Evolutionary conservation across 129 eudicot species (phyloP).

Genomic region (Helianthus annuus): DNA sequence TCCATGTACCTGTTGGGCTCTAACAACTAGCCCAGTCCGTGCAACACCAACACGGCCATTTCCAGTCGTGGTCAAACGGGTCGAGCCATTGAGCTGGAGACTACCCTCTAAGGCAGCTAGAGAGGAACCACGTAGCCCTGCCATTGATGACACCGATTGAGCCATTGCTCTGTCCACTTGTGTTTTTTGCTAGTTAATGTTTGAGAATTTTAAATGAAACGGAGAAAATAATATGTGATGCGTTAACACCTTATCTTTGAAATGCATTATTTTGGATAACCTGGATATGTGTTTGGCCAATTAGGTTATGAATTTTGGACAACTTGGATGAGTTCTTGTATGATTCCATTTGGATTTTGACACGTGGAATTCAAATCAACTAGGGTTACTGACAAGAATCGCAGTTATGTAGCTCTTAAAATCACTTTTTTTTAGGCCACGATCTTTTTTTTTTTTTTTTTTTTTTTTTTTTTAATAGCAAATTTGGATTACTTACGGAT

Average conservation of each 20-base stretch:
- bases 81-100: constrained; percentile 56
- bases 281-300: constrained; percentile 67
- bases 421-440: too few species aligned
- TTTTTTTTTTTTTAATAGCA: neutral
- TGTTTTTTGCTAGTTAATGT: constrained; percentile 15
- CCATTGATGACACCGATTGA: constrained; percentile 82
- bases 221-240: constrained; percentile 50
- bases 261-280: constrained; percentile 35
- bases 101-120: constrained; percentile 76
- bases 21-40: constrained; percentile 55
- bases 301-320: constrained; percentile 36
- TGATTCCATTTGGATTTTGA: constrained; percentile 23
- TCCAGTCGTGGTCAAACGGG: constrained; percentile 46
- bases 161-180: constrained; percentile 37
- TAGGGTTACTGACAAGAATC: neutral
- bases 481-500: too few species aligned
- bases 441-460: neutral
- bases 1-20: constrained; percentile 67
- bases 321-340: constrained; percentile 49
- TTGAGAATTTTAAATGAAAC: constrained; percentile 1
- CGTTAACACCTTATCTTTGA: constrained; percentile 59
- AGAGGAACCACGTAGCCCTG: constrained; percentile 70
- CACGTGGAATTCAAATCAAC: constrained; percentile 34
- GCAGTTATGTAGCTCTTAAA: neutral
- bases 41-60: constrained; percentile 37